phyloP scores from a whole-genome alignment of 805 yeast species.

The baker's yeast (Saccharomyces cerevisiae) region DNA sequence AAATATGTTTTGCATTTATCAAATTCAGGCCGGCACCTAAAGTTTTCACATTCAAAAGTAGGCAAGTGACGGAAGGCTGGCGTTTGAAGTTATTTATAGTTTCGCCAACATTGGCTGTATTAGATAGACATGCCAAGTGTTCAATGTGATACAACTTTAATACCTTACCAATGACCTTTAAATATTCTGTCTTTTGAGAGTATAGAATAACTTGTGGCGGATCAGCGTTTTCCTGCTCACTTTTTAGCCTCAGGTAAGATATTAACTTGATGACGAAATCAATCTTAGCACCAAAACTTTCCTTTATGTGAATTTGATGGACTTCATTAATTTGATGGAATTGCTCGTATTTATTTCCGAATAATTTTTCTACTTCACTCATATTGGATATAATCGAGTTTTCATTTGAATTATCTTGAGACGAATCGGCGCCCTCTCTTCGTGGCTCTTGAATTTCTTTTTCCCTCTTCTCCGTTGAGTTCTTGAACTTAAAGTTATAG shows the following conservation, averaged over 20 bases:
- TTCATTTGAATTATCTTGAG: background rate
- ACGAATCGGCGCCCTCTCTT: background rate
- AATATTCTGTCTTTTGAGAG: conserved; percentile 80
- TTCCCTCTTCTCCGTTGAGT: conserved; percentile 3
- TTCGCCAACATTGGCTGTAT: conserved; percentile 33
- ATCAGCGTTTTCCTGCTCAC: conserved; percentile 28
- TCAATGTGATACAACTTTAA: conserved; percentile 49
- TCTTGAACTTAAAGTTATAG: conserved; percentile 54
- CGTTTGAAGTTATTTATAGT: conserved; percentile 48
- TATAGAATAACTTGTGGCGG: conserved; percentile 75
- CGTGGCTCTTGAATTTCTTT: background rate
- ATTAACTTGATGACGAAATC: conserved; percentile 74
- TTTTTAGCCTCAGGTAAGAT: conserved; percentile 48
- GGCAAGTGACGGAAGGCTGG: conserved; percentile 63
- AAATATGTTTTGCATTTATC: conserved; percentile 86
- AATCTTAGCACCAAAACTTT: conserved; percentile 74
- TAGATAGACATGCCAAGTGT: conserved; percentile 35
- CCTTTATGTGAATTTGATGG: conserved; percentile 34
- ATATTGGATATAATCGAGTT: conserved; percentile 2
- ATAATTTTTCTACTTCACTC: conserved; percentile 9
- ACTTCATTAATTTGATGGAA: conserved; percentile 37
- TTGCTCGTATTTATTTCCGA: conserved; percentile 10
- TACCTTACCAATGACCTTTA: conserved; percentile 59
- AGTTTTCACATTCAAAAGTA: conserved; percentile 73
- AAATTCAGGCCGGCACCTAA: conserved; percentile 88